Evolutionary conservation across 2,329 filamentous ascomycete species (phyloP), one percentile per base, ranked within the genome.

Genomic region (Penicillium sp.): DNA sequence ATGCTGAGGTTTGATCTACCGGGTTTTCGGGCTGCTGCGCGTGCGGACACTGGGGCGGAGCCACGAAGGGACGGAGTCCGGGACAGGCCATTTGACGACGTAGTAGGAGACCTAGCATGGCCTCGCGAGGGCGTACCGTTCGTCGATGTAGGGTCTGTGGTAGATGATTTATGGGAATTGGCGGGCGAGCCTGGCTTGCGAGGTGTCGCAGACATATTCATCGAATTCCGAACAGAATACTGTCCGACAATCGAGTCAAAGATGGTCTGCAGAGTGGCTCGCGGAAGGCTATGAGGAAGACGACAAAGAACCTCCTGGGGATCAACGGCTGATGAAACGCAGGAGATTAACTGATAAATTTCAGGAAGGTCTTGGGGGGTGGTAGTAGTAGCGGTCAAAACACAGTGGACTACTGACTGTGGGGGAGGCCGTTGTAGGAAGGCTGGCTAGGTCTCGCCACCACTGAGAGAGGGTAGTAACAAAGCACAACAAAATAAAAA

Each of bases 1-100:
- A 76, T 77, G 70, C 77, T 80, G 49, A 80, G 72, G 56, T 77
- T 78, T 52, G 77, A 80, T 35, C 78, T 73, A 51, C 72, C 74
- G 8, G 83, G 85, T 67, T 90, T 86, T 67, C 87, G 83, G 57
- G 87, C 87, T 58, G 90, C 88, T 57, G 89, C 89, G 70, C 91
- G 88, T 63, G 91, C 91, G 64, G 91, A 92, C 23, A 92, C 85
- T 35, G 89, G 76, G 13, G 71, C 69, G 3, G 78, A 78, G 19
- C 73, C 71, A 70, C 91, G 87, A 64, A 87, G 81, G 15, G 91
- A 92, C 64, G 89, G 86, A 51, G 85, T 88, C 64, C 89, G 85
- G 58, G 83, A 80, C n/a, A 83, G 78, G 54, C 80, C 78, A 64
- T 81, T 78, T 31, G 78, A 71, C 35, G 82, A 75, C 17, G 82